Base-by-base conservation (phyloP, 2,329 filamentous ascomycete genomes). In the Colletotrichum cuscutae region DNA sequence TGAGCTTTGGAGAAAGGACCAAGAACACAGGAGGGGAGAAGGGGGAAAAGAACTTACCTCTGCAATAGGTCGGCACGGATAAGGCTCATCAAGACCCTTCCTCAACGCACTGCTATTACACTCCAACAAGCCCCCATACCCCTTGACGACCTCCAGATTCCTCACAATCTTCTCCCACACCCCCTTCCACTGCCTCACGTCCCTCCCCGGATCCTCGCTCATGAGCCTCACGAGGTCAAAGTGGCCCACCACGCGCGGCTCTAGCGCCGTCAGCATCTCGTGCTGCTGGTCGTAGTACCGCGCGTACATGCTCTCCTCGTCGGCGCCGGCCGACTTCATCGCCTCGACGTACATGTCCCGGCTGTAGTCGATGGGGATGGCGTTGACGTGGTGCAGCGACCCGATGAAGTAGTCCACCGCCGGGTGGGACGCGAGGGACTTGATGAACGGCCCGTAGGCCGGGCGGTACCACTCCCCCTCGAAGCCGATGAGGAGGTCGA, bases 381-480 rank as follows among this genome's bases (percentile, higher is more conserved):
- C 91, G 79, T 94, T 90, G 8, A 95, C 93, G 82, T 99, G 97
- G 84, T 99, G 97, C 61, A 98, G 89, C 1, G 94, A 97, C 71
- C 97, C 97, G 79, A 99, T 88, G 85, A 98, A 98, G 83, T 97
- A 94, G 83, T 98, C 96, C 74, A 97, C 88, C 11, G 84, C 82
- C 52, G 94, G 89, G 74, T 89, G 87, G 7, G 86, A 79, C 26
- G 92, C 84, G 3, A 94, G 88, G 12, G 81, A 77, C 42, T 84
- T 79, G 71, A 97, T 91, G 59, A 93, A 84, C 2, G 84, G 75
- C 0, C 81, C 82, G 77, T 91, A 90, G 4, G 86, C 87, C 0
- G 92, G 88, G 7, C 95, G 92, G 81, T 98, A 97, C 91, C 94
- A 99, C 81, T 99, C 97, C 66, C 91, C 90, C 82, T 99, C 97